A percentile compares a stretch with the other conserved stretches of the same genome.
Conservation (phyloP, 352 stramenopile species). For the Phytophthora litchii region DNA sequence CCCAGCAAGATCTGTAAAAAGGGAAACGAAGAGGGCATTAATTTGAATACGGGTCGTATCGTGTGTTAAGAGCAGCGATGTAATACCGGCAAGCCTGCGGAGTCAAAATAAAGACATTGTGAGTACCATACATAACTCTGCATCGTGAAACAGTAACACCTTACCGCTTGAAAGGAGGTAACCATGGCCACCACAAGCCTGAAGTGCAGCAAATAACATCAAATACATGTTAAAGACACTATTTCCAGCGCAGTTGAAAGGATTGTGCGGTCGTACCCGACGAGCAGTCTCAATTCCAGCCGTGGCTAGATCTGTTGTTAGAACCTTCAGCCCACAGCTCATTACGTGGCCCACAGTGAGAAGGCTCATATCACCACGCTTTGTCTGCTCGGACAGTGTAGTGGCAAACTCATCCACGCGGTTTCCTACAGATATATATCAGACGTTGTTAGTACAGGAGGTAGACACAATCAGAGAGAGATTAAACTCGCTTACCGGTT, state of each 20-base stretch:
- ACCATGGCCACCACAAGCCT: conserved; percentile 93
- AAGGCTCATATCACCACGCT: conserved; percentile 46
- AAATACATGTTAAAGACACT: conserved; percentile 34
- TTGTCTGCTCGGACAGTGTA: conserved; percentile 48
- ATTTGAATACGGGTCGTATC: conserved; percentile 89
- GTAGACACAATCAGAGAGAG: conserved; percentile 33
- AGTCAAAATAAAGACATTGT: conserved; percentile 27
- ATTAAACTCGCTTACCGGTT: conserved; percentile 68
- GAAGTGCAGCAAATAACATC: neutral
- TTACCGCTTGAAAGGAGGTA: conserved; percentile 89
- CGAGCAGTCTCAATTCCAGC: conserved; percentile 57
- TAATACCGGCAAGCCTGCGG: neutral
- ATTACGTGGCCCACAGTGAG: conserved; percentile 60
- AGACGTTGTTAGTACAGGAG: neutral
- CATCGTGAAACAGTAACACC: neutral
- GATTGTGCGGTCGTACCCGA: conserved; percentile 32
- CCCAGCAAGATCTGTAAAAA: conserved; percentile 66
- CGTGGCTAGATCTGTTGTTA: conserved; percentile 54
- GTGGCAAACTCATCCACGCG: conserved; percentile 59
- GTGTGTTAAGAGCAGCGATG: neutral
- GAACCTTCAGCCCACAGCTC: conserved; percentile 68
- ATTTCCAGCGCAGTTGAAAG: conserved; percentile 68
- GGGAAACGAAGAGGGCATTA: conserved; percentile 1
- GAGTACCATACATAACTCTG: neutral
- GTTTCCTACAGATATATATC: conserved; percentile 53